Percentiles rank a stretch among this genome's conserved stretches.
Conservation (phyloP, 148 eudicot genomes). For the Spergularia bocconei region DNA sequence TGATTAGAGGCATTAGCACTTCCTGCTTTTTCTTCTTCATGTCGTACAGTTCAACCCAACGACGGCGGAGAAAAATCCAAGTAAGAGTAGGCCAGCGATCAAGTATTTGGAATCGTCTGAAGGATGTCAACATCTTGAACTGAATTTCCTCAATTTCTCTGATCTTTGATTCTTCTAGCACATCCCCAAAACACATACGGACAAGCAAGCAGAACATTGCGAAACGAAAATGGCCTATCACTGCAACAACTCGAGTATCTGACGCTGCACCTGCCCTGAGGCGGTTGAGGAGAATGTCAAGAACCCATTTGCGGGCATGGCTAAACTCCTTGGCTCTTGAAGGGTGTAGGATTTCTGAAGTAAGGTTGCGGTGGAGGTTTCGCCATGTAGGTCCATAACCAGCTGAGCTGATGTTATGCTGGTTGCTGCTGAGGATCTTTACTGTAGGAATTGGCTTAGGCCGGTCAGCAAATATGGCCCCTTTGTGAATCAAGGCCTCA, state of each 20-base stretch:
- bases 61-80: conserved; percentile 40
- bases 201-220: conserved; percentile 65
- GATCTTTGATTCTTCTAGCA: conserved; percentile 43
- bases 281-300: conserved; percentile 17
- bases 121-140: conserved; percentile 26
- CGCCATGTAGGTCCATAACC: conserved; percentile 45
- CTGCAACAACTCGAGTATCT: conserved; percentile 20
- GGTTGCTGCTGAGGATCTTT: conserved; percentile 29
- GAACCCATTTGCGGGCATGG: conserved; percentile 26
- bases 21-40: conserved; percentile 34
- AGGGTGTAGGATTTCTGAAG: conserved; percentile 32
- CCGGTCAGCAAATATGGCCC: conserved; percentile 65
- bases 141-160: conserved; percentile 37
- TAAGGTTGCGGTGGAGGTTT: conserved; percentile 28
- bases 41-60: conserved; percentile 50
- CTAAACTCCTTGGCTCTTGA: conserved; percentile 25
- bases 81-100: conserved; percentile 54
- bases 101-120: conserved; percentile 37
- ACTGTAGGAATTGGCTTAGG: conserved; percentile 35
- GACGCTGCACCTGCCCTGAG: neutral
- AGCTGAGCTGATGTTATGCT: conserved; percentile 44
- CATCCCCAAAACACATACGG: conserved; percentile 70
- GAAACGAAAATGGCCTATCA: conserved; percentile 55
- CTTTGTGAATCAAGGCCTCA: conserved; percentile 52
- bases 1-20: conserved; percentile 48